Conservation (phyloP, 2,329 filamentous ascomycete genomes). For the Cytospora leucostoma region DNA sequence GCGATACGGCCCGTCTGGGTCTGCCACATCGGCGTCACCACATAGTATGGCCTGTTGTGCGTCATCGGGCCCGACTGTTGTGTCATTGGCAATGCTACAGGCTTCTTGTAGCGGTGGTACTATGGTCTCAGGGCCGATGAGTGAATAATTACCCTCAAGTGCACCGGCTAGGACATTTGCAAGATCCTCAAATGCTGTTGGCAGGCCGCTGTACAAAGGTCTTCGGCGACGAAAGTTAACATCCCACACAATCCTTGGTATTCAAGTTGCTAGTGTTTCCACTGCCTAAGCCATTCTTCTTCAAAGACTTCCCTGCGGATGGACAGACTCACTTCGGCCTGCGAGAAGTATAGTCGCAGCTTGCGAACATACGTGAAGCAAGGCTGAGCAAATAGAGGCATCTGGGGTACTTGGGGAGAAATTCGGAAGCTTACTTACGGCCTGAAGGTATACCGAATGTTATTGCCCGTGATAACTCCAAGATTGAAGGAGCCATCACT, state of each 20-base stretch:
- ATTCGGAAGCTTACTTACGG: background rate
- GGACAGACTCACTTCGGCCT: background rate
- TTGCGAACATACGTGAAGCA: background rate
- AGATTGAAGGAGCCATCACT: slow-evolving; percentile 30
- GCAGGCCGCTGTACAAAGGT: slow-evolving; percentile 38
- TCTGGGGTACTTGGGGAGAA: background rate
- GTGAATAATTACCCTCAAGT: slow-evolving; percentile 36
- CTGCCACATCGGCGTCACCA: slow-evolving; percentile 38
- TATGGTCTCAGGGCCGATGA: slow-evolving; percentile 10
- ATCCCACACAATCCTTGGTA: no score
- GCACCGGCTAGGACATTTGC: slow-evolving; percentile 31
- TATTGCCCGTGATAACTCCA: slow-evolving; percentile 36
- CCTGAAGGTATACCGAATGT: slow-evolving; percentile 36
- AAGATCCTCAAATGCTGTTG: slow-evolving; percentile 23
- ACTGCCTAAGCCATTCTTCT: background rate
- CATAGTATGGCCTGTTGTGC: slow-evolving; percentile 37
- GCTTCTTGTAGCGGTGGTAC: slow-evolving; percentile 20
- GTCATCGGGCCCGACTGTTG: slow-evolving; percentile 28
- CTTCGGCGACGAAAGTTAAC: background rate
- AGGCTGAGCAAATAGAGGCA: background rate
- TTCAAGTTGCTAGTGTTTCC: background rate
- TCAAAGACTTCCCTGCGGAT: background rate
- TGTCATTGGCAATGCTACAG: slow-evolving; percentile 14
- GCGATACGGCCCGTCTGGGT: slow-evolving; percentile 22
- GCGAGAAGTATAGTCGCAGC: background rate